Evolutionary conservation across 2,329 filamentous ascomycete species (phyloP), one percentile per base, ranked within the genome.

Genomic region (Diaporthe citri): DNA sequence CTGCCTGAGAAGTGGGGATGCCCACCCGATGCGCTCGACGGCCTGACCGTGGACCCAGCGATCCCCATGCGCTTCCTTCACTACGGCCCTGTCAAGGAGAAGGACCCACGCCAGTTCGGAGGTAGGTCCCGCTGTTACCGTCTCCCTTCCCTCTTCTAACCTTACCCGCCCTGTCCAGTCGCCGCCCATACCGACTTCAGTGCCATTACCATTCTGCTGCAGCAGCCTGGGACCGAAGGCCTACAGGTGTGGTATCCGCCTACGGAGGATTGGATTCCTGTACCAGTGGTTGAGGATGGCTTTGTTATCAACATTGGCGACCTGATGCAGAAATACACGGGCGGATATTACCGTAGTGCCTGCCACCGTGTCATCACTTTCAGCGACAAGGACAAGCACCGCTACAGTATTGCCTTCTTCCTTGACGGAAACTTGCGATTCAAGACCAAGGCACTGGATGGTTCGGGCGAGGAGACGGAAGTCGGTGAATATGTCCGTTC

Each of bases 261-360:
- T 7, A 77, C 73, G 0, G 76, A 80, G 75, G 77, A 77, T 7
- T 83, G 81, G 81, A 77, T 82, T 15, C 75, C 78, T 0, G 82
- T 85, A 1, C 80, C 81, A 1, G 80, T 80, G 2, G 78, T 80
- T 48, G 78, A 80, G 75, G 78, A 80, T 41, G 79, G 79, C 8
- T 85, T 81, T 62, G 82, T 85, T 9, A 82, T 85, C 72, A 85
- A 85, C 64, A 80, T 83, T 34, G 83, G 83, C 4, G 83, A 85
- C 70, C 81, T 85, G 80, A 78, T 85, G 74, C 77, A 82, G 77
- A 79, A 78, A 34, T 83, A 78, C 76, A 81, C 80, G 1, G 79
- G 77, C 0, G 81, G 80, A 9, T 78, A 78, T 55, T 83, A 82
- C 70, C 78, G 77, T 56, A 82, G 81, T 73, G 80, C 80, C n/a